phyloP scores from a whole-genome alignment of 108 stramenopile genomes.

The Aurantiochytrium sp. region DNA sequence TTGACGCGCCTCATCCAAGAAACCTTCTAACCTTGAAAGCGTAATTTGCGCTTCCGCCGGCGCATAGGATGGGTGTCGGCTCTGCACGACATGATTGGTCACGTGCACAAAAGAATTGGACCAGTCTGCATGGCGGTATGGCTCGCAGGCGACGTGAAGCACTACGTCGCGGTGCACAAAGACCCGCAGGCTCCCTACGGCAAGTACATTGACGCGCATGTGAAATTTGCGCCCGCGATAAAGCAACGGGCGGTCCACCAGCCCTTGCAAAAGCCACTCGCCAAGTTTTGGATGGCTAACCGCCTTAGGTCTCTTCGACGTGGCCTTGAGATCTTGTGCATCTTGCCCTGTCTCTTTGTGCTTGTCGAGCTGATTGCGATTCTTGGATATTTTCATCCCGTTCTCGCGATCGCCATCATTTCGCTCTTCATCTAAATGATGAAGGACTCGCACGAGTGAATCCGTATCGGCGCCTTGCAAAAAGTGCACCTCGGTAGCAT shows the following conservation, averaged over 20 bases:
- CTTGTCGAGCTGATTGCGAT: no score
- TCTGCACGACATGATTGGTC: neutral
- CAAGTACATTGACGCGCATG: neutral
- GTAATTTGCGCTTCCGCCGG: neutral
- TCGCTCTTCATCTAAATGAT: neutral
- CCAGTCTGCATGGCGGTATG: neutral
- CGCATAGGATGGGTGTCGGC: neutral
- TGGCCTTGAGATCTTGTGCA: no score
- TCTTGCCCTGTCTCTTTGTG: no score
- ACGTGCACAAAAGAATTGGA: neutral
- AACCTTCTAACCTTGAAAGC: neutral
- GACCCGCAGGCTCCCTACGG: neutral
- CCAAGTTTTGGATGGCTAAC: no score
- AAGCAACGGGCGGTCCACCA: neutral
- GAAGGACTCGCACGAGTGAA: neutral
- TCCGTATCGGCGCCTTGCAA: neutral
- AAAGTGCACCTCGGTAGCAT: neutral
- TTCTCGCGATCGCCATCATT: neutral
- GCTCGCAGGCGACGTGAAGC: neutral
- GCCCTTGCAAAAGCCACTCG: neutral
- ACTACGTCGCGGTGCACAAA: neutral
- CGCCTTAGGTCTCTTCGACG: no score
- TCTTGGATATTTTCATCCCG: neutral
- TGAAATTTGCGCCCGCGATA: constrained; percentile 2
- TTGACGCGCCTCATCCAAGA: neutral